Base-by-base conservation (phyloP, 208 protist species). In the Crithidia bombi region DNA sequence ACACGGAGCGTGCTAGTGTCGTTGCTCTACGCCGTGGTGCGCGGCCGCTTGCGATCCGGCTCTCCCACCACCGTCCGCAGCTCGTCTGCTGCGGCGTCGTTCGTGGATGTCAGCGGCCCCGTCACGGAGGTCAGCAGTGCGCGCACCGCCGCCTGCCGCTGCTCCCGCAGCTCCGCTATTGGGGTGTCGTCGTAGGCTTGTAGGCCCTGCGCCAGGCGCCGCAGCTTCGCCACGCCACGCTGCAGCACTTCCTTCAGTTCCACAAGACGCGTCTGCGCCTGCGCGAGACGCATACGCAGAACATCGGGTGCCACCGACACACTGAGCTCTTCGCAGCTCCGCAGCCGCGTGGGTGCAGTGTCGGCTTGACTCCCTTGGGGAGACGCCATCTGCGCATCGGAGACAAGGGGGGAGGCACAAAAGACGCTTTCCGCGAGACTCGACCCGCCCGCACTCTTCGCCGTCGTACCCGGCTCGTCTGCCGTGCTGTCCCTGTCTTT, bases 141-240 rank as follows among this genome's bases (percentile, higher is more conserved):
- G 30, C 32, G 43, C 36, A 30, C 32, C 28, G 12, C 3, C 12
- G 54, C 54, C 63, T 69, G 32, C 44, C 54, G 63, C 38, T 59
- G 44, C 30, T 47, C 63, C 26, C 41, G 36, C 46, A 76, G 63
- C 44, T 50, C 63, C 15, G 19, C 62, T 14, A 64, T 17, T 30
- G 70, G 44, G 25, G 58, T 36, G 4, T 54, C 70, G 39, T 76
- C 70, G 62, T 69, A 76, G 28, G 21, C 46, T 5, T 62, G 52
- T 50, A 85, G 35, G 19, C 43, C 47, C 15, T 57, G 36, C 25
- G 80, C 30, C 10, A 74, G 21, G 2, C 46, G 59, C 12, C 80
- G 70, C 41, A 75, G 21, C 41, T 69, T 81, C 19, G 11, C 28
- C 23, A 81, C 43, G 0, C 75, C 63, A 9, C 56, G 61, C 35